These are phyloP conservation scores for Sclerotinia borealis DNA, from an alignment of 2,329 filamentous ascomycete species.

Conservation along the genomic window DNA sequence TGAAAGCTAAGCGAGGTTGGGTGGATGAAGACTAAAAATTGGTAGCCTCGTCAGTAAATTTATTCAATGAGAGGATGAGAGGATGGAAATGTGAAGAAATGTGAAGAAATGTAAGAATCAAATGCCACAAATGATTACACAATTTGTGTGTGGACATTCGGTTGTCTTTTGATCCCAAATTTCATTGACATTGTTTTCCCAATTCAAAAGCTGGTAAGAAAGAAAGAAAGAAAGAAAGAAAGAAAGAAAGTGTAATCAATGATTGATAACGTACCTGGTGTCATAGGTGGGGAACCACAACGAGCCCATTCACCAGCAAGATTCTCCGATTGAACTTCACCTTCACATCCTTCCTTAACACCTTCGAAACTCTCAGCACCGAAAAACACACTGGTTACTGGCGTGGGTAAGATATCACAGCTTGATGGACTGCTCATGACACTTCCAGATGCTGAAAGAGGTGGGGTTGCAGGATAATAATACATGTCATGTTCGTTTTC, in stretches of 20 bases:
- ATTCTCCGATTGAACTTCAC: slow-evolving; percentile 64
- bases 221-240: background rate
- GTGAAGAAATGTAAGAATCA: too few species aligned
- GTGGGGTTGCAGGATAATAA: slow-evolving; percentile 79
- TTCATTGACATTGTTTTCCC: background rate
- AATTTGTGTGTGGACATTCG: background rate
- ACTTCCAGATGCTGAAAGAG: slow-evolving; percentile 79
- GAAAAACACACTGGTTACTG: slow-evolving; percentile 73
- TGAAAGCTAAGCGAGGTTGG: slow-evolving; percentile 59
- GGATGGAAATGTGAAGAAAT: background rate
- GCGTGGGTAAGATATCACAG: slow-evolving; percentile 73
- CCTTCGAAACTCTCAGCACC: slow-evolving; percentile 60
- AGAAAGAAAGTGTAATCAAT: background rate
- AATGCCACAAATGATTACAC: background rate
- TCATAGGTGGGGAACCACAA: slow-evolving; percentile 77
- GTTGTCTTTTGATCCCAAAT: background rate
- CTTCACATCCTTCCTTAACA: slow-evolving; percentile 65
- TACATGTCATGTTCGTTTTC: slow-evolving; percentile 59
- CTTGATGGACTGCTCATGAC: slow-evolving; percentile 78
- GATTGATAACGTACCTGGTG: slow-evolving; percentile 65
- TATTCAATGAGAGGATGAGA: background rate
- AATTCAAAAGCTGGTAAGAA: background rate
- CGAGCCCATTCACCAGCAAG: slow-evolving; percentile 71
- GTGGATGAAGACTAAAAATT: slow-evolving; percentile 55
- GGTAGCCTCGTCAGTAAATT: slow-evolving; percentile 10